Base-by-base conservation (phyloP, 2,329 filamentous ascomycete species). In the Aspergillus fructus region DNA sequence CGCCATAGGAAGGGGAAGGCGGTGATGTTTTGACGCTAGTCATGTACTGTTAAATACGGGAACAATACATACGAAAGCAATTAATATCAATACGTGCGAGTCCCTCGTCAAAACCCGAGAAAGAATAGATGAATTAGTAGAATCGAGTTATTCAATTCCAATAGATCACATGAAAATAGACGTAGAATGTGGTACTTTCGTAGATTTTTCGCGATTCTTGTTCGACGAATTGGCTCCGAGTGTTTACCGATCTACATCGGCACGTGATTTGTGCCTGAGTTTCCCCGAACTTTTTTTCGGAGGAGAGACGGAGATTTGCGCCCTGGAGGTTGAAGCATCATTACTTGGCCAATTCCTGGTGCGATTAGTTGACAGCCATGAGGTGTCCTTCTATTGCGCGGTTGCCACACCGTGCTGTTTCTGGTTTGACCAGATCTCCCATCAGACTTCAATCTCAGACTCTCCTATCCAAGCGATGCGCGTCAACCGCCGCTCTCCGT, bases 301-400 rank as follows among this genome's bases (percentile, higher is more conserved):
- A 52, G 55, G 63, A 66, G 63, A 67, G 62, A 64, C 58, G 61
- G 66, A 62, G 59, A 57, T 60, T 62, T 61, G 56, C 58, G 62
- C 60, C 55, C 58, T 62, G 58, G 42, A 57, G 48, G 27, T 15
- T 49, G 61, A 66, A 61, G 51, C 61, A 61, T 56, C 59, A 62
- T 43, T 43, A 43, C 60, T 66, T 56, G 59, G 63, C 62, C 64
- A 70, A 67, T 66, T 64, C 55, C 59, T 55, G 52, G 61, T 62
- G 59, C 62, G 64, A 64, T 63, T 62, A 64, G 67, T 63, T 55
- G 56, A 64, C 61, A 70, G 63, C 62, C 54, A 78, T 78, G 75
- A 73, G 75, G 70, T 71, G 68, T 62, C 72, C 72, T 73, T 68
- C 71, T 65, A 64, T 76, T 66, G 66, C 73, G 63, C 74, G 75